A percentile compares a stretch with the other conserved stretches of the same genome.
phyloP scores from a whole-genome alignment of 441 rosid genomes.

The Daphne laureola region DNA sequence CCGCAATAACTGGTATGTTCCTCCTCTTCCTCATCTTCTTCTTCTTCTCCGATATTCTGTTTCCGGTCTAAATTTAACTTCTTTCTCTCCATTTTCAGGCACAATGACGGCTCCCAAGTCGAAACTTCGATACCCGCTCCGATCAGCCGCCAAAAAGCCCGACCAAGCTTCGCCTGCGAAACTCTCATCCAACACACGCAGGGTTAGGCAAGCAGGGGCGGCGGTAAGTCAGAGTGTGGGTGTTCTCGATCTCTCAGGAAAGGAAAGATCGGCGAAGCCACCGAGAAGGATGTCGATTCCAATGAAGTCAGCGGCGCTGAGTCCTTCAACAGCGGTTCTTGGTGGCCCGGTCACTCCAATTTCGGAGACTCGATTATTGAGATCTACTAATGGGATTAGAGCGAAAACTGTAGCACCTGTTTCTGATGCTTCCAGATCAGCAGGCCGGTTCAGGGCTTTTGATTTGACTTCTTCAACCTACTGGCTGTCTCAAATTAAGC shows the following conservation, averaged over 20 bases:
- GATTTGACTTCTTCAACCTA: conserved; percentile 48
- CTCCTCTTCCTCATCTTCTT: not conserved
- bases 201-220: conserved; percentile 39
- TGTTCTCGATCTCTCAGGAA: conserved; percentile 56
- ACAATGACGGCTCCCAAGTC: conserved; percentile 42
- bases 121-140: conserved; percentile 61
- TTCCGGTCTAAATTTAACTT: not conserved
- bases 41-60: not conserved
- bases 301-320: conserved; percentile 30
- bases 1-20: conserved; percentile 23
- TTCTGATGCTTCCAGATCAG: conserved; percentile 42
- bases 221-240: conserved; percentile 69
- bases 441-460: conserved; percentile 42
- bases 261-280: conserved; percentile 56
- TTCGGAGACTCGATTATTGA: conserved; percentile 44
- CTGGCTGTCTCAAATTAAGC: conserved; percentile 78
- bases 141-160: conserved; percentile 58
- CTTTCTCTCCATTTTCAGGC: not conserved
- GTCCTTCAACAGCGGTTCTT: conserved; percentile 22
- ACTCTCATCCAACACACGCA: conserved; percentile 37
- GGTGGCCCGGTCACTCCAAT: conserved; percentile 42
- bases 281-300: conserved; percentile 84
- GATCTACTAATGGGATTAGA: conserved; percentile 24
- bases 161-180: conserved; percentile 38
- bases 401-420: conserved; percentile 45